phyloP scores from a whole-genome alignment of 176 grass and related monocot genomes.

The Tillandsia leiboldiana region DNA sequence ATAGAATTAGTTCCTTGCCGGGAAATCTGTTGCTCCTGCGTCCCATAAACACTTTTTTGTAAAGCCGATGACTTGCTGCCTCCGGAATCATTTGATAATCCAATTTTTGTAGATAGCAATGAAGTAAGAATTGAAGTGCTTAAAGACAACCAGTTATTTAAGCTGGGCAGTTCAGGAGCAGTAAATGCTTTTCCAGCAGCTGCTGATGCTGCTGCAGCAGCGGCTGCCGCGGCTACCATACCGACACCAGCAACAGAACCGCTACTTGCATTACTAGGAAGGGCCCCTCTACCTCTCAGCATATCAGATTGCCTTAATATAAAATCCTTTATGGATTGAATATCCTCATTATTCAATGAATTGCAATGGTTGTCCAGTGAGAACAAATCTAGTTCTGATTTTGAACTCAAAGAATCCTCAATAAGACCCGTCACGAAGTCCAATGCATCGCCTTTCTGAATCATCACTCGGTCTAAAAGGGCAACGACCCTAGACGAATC shows the following conservation, averaged over 20 bases:
- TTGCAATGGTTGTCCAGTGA: slow-evolving; percentile 53
- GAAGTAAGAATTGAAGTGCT: slow-evolving; percentile 53
- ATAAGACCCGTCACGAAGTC: slow-evolving; percentile 48
- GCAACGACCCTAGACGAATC: slow-evolving; percentile 60
- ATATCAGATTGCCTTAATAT: slow-evolving; percentile 67
- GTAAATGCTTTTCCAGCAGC: slow-evolving; percentile 54
- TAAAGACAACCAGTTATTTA: slow-evolving; percentile 68
- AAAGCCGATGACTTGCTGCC: slow-evolving; percentile 11
- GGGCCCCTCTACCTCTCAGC: slow-evolving; percentile 58
- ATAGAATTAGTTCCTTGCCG: slow-evolving; percentile 31
- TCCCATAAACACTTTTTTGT: slow-evolving; percentile 22
- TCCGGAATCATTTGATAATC: slow-evolving; percentile 18
- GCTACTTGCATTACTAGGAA: slow-evolving; percentile 51
- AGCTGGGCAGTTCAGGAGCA: slow-evolving; percentile 57
- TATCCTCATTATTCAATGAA: slow-evolving; percentile 48
- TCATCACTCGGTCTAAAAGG: slow-evolving; percentile 41
- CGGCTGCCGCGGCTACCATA: slow-evolving; percentile 75
- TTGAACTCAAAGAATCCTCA: slow-evolving; percentile 47
- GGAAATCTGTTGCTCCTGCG: slow-evolving; percentile 28
- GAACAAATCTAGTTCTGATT: slow-evolving; percentile 45
- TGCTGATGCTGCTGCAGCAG: slow-evolving; percentile 69
- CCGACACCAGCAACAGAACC: slow-evolving; percentile 62
- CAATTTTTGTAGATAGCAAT: slow-evolving; percentile 33
- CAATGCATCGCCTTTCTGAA: slow-evolving; percentile 52
- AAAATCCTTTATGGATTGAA: slow-evolving; percentile 86